Evolutionary conservation across 768 basidiomycete genomes (phyloP), one percentile per base, ranked within the genome.

Genomic region (Albatrellus ellisii): DNA sequence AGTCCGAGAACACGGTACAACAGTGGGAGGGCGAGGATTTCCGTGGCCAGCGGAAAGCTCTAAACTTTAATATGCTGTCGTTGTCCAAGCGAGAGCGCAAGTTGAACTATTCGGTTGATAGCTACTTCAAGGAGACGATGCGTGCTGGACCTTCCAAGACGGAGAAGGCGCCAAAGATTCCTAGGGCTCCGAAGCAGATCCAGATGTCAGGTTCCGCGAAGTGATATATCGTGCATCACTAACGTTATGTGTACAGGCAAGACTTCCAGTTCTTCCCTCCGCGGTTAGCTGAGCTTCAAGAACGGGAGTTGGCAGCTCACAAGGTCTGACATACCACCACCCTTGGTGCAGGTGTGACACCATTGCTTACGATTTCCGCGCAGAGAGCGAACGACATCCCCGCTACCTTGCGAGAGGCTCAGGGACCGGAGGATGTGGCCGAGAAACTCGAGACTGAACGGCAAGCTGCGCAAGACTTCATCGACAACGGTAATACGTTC

Each of bases 11-110:
- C 21, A 82, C 80, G 18, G 75, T 90, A 25, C 86, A 91, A 50
- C 84, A 87, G 52, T 95, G 91, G 91, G 91, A 97, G 53, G 91
- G 91, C 26, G 88, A 95, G 59, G 89, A 94, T 54, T 97, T 90
- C 61, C 67, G 82, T 21, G 86, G 83, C 48, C 60, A 80, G 63
- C 75, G 77, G 56, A 86, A 86, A 59, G 48, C 63, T 2, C 67
- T 87, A 36, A 79, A 77, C 52, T 68, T 88, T 55, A 84, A 81
- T 50, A 73, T 89, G 48, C 66, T 88, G 4, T 86, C 91, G 21
- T 69, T 94, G 15, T 88, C 87, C 28, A 98, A 97, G 65, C 78
- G 94, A 4, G 90, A 92, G 59, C 77, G 94, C 46, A 91, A 92
- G 62, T 73, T 77, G 25, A 94, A 92, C 54, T 97, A 95, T 60